Conservation (phyloP, 116 monocot species). For the Iris pallida region DNA sequence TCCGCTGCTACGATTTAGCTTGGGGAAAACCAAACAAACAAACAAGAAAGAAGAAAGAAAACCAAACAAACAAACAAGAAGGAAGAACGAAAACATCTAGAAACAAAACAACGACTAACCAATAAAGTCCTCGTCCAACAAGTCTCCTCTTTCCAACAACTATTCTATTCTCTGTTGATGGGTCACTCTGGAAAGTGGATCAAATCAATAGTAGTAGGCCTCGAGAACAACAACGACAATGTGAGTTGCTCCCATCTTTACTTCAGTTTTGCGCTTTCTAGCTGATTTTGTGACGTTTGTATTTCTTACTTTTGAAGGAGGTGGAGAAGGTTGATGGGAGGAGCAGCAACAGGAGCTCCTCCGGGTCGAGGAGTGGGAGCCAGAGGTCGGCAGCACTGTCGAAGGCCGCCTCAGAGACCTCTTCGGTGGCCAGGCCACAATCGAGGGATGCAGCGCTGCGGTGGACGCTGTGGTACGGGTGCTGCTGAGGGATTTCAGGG, state of each 20-base stretch:
- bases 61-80: too few relatives aligned
- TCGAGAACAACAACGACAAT: slow-evolving; percentile 39
- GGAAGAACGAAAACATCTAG: too few relatives aligned
- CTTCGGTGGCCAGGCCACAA: slow-evolving; percentile 14
- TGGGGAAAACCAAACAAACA: too few relatives aligned
- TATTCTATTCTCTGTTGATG: slow-evolving; percentile 20
- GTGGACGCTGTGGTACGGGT: slow-evolving; percentile 60
- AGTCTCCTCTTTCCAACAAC: too few relatives aligned
- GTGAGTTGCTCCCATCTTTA: slow-evolving; percentile 6
- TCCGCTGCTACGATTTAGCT: too few relatives aligned
- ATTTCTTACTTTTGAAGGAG: slow-evolving; percentile 26
- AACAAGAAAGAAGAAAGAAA: too few relatives aligned
- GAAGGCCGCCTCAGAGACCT: slow-evolving; percentile 31
- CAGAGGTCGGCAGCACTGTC: slow-evolving; percentile 26
- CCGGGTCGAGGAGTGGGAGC: slow-evolving; percentile 20
- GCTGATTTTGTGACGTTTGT: neutral
- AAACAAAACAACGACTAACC: too few relatives aligned
- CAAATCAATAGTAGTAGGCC: slow-evolving; percentile 30
- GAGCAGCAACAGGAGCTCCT: slow-evolving; percentile 17
- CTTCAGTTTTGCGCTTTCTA: neutral
- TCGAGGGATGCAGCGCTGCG: slow-evolving; percentile 44
- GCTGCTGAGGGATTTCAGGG: slow-evolving; percentile 59
- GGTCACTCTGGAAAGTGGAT: slow-evolving; percentile 80
- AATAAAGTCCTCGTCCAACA: too few relatives aligned
- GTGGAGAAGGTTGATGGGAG: neutral